Percentiles rank a stretch among this genome's conserved stretches.
These are phyloP conservation scores for Coccinonectria pachysandricola DNA, from an alignment of 2,329 filamentous ascomycete genomes.

Conservation along the genomic window DNA sequence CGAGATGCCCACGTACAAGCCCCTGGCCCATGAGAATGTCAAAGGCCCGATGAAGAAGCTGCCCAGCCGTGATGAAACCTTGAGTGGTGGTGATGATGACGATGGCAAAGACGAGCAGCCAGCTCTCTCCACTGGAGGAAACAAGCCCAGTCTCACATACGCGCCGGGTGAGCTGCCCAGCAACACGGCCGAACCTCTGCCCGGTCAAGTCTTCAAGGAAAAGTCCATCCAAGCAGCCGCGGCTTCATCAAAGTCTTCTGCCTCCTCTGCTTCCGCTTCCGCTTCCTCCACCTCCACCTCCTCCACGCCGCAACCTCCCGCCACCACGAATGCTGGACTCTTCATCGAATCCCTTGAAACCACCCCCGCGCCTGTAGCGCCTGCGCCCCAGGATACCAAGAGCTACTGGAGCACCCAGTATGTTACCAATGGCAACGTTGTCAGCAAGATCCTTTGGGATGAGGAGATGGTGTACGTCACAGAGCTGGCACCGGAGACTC, in stretches of 20 bases:
- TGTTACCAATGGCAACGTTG: conserved; percentile 36
- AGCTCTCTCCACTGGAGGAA: conserved; percentile 4
- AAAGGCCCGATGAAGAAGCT: conserved; percentile 45
- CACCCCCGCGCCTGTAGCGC: conserved; percentile 16
- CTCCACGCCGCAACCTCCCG: conserved; percentile 2
- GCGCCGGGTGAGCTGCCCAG: conserved; percentile 24
- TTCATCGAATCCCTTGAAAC: conserved; percentile 8
- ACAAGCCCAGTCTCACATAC: conserved; percentile 24
- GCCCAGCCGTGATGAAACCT: conserved; percentile 48
- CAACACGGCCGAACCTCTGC: conserved; percentile 24
- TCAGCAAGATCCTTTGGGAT: conserved; percentile 48
- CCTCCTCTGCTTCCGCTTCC: conserved; percentile 2
- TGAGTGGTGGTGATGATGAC: conserved; percentile 14
- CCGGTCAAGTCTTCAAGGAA: conserved; percentile 35
- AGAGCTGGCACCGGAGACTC: conserved; percentile 28
- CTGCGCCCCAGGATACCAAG: conserved; percentile 24
- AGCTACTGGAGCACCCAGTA: conserved; percentile 40
- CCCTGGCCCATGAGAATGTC: conserved; percentile 50
- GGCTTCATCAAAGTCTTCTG: conserved; percentile 6
- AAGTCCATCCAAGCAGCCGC: conserved; percentile 11
- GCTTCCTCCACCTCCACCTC: conserved; percentile 3
- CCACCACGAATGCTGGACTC: conserved; percentile 5
- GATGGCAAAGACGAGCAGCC: conserved; percentile 5
- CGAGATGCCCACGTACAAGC: conserved; percentile 46
- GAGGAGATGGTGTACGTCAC: conserved; percentile 46